A percentile compares a stretch with the other conserved stretches of the same genome.
phyloP scores from a whole-genome alignment of 1,139 yeast genomes.

The Pichia sp. region DNA sequence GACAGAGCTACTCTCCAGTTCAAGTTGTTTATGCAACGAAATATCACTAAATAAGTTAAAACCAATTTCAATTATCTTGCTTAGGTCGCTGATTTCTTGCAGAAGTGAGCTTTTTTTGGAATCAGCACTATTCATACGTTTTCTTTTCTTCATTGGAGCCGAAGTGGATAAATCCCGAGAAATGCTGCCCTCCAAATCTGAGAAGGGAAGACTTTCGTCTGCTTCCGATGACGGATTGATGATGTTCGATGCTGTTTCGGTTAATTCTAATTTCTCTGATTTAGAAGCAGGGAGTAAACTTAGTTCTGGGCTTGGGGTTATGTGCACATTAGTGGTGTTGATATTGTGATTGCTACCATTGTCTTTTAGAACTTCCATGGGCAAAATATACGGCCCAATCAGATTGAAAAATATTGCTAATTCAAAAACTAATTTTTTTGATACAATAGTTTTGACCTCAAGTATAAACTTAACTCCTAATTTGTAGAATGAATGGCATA shows the following conservation, averaged over 20 bases:
- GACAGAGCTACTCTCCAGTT: constrained; percentile 27
- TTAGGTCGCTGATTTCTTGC: constrained; percentile 15
- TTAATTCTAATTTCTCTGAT: constrained; percentile 1
- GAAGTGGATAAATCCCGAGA: background rate
- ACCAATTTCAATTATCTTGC: constrained; percentile 16
- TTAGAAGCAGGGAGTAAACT: background rate
- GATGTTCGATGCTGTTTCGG: background rate
- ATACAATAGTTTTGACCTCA: constrained; percentile 33
- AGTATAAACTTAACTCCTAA: constrained; percentile 35
- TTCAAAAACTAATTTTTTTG: constrained; percentile 36
- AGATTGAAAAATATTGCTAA: constrained; percentile 38
- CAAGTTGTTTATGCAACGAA: constrained; percentile 22
- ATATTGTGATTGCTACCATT: constrained; percentile 27
- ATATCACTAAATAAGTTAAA: constrained; percentile 20
- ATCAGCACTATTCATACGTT: background rate
- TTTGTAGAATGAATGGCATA: constrained; percentile 34
- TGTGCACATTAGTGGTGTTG: constrained; percentile 14
- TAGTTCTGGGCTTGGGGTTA: background rate
- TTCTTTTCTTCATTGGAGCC: background rate
- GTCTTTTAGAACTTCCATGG: constrained; percentile 26
- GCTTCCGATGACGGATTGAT: constrained; percentile 13
- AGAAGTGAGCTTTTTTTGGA: background rate
- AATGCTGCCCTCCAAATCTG: constrained; percentile 1
- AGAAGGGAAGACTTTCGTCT: constrained; percentile 14
- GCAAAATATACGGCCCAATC: constrained; percentile 25